Conservation (phyloP, 1,284 basidiomycete genomes). For the Wallemia hederae region DNA sequence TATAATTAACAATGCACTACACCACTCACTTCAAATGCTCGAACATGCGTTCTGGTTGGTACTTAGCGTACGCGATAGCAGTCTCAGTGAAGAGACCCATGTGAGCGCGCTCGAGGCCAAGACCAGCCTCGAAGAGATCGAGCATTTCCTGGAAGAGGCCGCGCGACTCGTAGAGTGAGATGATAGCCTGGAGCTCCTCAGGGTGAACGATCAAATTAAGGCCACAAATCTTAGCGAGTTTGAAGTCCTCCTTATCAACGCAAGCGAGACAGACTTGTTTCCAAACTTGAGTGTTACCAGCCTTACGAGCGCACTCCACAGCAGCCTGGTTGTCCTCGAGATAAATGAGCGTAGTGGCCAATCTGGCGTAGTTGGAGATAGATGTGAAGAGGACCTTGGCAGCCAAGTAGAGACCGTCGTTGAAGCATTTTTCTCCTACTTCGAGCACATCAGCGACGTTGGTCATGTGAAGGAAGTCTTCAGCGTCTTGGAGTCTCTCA, state of each 20-base stretch:
- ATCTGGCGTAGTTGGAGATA: constrained; percentile 92
- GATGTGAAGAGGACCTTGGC: constrained; percentile 83
- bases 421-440: constrained; percentile 97
- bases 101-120: constrained; percentile 84
- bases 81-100: constrained; percentile 78
- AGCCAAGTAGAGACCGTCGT: constrained; percentile 91
- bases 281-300: constrained; percentile 99
- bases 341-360: constrained; percentile 95
- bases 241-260: constrained; percentile 89
- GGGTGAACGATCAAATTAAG: constrained; percentile 34
- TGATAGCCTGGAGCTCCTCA: constrained; percentile 61
- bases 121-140: constrained; percentile 63
- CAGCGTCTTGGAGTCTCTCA: constrained; percentile 91
- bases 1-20: background rate
- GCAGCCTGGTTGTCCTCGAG: constrained; percentile 92
- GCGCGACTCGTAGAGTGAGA: constrained; percentile 62
- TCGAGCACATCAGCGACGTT: constrained; percentile 90
- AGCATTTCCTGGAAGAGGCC: constrained; percentile 91
- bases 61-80: constrained; percentile 84
- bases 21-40: constrained; percentile 50
- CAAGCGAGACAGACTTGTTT: constrained; percentile 98
- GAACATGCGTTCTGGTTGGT: constrained; percentile 40
- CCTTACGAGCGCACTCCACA: constrained; percentile 93
- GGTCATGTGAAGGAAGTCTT: constrained; percentile 95
- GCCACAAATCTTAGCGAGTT: constrained; percentile 91